Conservation (phyloP, 2,329 filamentous ascomycete genomes). For the Laburnicola sp. region DNA sequence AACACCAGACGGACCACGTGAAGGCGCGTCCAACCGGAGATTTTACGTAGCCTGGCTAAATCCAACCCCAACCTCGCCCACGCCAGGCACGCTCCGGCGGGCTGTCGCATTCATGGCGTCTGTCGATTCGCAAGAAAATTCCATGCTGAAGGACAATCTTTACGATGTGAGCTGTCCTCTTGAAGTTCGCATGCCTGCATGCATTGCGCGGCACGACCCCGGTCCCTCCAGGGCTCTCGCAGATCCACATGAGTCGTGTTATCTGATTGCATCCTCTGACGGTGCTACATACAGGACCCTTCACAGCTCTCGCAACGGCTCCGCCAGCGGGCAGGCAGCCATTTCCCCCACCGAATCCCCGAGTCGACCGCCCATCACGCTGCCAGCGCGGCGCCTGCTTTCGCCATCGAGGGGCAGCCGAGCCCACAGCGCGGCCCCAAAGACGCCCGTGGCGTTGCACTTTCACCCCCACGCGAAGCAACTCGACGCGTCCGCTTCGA, state of each 20-base stretch:
- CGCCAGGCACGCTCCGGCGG: constrained; percentile 11
- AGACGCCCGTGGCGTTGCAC: constrained; percentile 20
- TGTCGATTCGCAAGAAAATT: constrained; percentile 31
- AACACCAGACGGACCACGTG: constrained; percentile 6
- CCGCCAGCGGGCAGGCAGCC: constrained; percentile 37
- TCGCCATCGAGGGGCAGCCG: constrained; percentile 12
- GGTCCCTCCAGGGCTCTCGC: constrained; percentile 19
- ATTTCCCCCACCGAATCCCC: constrained; percentile 27
- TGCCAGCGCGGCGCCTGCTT: constrained; percentile 13
- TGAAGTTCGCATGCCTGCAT: constrained; percentile 12
- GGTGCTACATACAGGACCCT: constrained; percentile 37
- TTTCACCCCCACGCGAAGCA: constrained; percentile 17
- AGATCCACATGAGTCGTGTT: constrained; percentile 26
- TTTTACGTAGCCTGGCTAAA: constrained; percentile 11
- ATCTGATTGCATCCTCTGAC: constrained; percentile 21
- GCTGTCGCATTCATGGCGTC: constrained; percentile 27
- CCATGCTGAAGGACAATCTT: constrained; percentile 32
- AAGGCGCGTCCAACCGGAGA: constrained; percentile 11
- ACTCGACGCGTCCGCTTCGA: constrained; percentile 34
- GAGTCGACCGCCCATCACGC: constrained; percentile 26
- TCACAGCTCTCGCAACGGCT: constrained; percentile 43
- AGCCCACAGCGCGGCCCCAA: constrained; percentile 3
- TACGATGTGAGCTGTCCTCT: constrained; percentile 41
- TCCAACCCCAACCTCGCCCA: background rate
- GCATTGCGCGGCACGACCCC: constrained; percentile 27